These are phyloP conservation scores for Termitomyces sp. DNA, from an alignment of 768 basidiomycete genomes.

Conservation along the genomic window DNA sequence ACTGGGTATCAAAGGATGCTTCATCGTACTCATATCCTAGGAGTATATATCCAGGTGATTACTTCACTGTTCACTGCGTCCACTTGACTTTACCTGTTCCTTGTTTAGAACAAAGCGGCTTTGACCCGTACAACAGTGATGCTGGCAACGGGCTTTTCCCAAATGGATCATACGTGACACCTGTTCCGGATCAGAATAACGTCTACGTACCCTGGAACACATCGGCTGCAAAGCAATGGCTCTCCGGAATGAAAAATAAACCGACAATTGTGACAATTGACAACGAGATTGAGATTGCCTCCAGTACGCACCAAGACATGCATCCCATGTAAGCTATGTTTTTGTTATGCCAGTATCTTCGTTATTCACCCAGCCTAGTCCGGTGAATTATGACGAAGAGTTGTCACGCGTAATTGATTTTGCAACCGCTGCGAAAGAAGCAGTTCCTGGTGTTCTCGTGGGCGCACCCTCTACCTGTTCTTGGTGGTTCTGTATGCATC, in stretches of 20 bases:
- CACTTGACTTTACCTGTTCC: not conserved
- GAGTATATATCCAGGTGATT: constrained; percentile 38
- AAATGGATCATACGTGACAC: constrained; percentile 42
- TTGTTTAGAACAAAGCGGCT: constrained; percentile 34
- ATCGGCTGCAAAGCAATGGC: constrained; percentile 38
- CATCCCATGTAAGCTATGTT: constrained; percentile 36
- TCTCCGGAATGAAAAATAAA: constrained; percentile 41
- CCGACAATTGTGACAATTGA: constrained; percentile 46
- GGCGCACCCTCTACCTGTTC: constrained; percentile 45
- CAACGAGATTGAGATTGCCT: constrained; percentile 56
- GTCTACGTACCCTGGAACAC: constrained; percentile 49
- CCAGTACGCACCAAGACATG: constrained; percentile 54
- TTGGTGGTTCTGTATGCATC: constrained; percentile 41
- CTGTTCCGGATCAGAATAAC: constrained; percentile 32
- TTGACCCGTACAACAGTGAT: constrained; percentile 45
- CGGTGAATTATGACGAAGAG: constrained; percentile 50
- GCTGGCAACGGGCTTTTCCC: constrained; percentile 47
- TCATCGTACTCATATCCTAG: constrained; percentile 50
- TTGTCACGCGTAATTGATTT: constrained; percentile 40
- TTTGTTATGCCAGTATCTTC: not conserved
- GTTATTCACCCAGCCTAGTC: constrained; percentile 21
- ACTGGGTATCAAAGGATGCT: constrained; percentile 53
- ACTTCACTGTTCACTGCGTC: not conserved
- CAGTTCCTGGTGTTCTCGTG: constrained; percentile 39
- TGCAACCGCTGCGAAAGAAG: constrained; percentile 38